Evolutionary conservation across 768 basidiomycete genomes (phyloP).

Genomic region (Boletus rufocinnamomeus): DNA sequence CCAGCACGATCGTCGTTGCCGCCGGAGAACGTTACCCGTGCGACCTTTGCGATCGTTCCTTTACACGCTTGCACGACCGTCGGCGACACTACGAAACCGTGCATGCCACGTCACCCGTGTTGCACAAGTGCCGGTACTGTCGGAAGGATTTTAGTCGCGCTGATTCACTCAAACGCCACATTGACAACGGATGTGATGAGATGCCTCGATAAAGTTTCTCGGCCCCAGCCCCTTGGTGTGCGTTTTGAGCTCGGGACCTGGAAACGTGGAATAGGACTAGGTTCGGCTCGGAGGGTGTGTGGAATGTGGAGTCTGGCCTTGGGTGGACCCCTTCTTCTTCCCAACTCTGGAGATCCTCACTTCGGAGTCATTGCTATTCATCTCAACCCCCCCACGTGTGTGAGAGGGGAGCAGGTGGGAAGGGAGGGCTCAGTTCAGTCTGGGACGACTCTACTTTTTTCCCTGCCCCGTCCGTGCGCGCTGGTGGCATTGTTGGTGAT

Average conservation of each 20-base stretch:
- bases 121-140: slow-evolving; percentile 73
- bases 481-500: slow-evolving; percentile 2
- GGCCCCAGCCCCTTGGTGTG: slow-evolving; percentile 2
- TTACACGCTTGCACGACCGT: slow-evolving; percentile 78
- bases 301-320: slow-evolving; percentile 17
- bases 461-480: slow-evolving; percentile 7
- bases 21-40: slow-evolving; percentile 67
- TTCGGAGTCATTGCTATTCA: slow-evolving; percentile 20
- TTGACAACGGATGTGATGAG: slow-evolving; percentile 80
- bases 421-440: background rate
- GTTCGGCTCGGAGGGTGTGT: slow-evolving; percentile 12
- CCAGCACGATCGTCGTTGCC: slow-evolving; percentile 17
- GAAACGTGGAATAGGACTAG: slow-evolving; percentile 17
- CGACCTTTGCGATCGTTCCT: slow-evolving; percentile 75
- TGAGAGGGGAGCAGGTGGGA: background rate
- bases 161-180: slow-evolving; percentile 79
- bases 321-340: slow-evolving; percentile 8
- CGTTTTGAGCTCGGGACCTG: slow-evolving; percentile 14
- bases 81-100: slow-evolving; percentile 82
- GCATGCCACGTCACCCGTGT: slow-evolving; percentile 61
- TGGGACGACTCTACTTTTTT: background rate
- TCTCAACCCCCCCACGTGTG: slow-evolving; percentile 13
- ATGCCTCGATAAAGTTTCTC: slow-evolving; percentile 42
- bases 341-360: slow-evolving; percentile 18
- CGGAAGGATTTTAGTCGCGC: slow-evolving; percentile 77